Evolutionary conservation across 2,329 filamentous ascomycete genomes (phyloP), one percentile per base, ranked within the genome.

Genomic region (Didymella sp.): DNA sequence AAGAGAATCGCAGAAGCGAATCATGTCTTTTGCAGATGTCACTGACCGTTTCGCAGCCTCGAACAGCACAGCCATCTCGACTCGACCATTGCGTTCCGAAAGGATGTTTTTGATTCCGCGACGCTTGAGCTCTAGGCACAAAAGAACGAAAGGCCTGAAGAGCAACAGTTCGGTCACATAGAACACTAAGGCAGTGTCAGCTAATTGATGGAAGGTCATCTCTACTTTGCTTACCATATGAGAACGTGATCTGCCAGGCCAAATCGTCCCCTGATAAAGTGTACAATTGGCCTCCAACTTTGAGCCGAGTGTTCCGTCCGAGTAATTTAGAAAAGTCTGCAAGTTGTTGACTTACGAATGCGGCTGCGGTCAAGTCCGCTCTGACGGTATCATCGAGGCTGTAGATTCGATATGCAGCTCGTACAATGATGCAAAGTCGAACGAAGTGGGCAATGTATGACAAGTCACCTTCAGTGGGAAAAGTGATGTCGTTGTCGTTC

Each of bases 161-260:
- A 58, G 40, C 4, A 58, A 28, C 12, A 58, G 21, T 8, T 45
- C 19, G 6, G 56, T 58, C 2, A 46, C 31, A 8, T 53, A 21
- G 35, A 45, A 58, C 2, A 24, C 56, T 58, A 11, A 2, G n/a
- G 11, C 0, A 2, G 4, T 6, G 22, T 58, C 15, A 50, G 50
- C n/a, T 4, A 6, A 7, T 2, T 41, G n/a, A 15, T 6, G 0
- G 0, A 12, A 7, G n/a, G 11, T 2, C n/a, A 15, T 28, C 3
- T 3, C 7, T 2, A n/a, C 15, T 11, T 0, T 33, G 13, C 41
- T 30, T 41, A 42, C 56, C 22, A 15, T 58, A 58, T 35, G 56
- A 50, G 5, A 58, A 28, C 19, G 33, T 35, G 24, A 58, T 58
- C 15, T 58, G 56, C 56, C 56, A 58, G 15, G 45, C 17, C 4